Conservation (phyloP, 2,329 filamentous ascomycete species). For the Penicillium janthinellum region DNA sequence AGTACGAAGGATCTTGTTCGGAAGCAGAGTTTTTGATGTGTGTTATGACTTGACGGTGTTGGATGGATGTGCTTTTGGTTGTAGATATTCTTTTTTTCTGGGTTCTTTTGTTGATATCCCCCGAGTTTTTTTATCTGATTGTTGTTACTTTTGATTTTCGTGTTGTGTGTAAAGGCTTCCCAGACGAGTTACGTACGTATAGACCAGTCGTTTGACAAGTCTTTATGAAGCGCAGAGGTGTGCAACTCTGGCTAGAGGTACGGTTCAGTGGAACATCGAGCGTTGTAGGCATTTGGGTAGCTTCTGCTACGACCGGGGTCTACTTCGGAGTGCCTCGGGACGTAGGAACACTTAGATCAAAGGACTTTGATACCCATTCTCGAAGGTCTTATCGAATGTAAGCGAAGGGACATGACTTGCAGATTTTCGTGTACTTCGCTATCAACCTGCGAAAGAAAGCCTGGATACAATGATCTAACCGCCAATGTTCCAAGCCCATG, state of each 20-base stretch:
- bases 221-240: too few species aligned
- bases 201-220: too few species aligned
- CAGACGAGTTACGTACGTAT: too few species aligned
- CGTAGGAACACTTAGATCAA: too few species aligned
- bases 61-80: background rate
- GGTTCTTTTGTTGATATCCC: background rate
- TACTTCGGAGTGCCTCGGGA: too few species aligned
- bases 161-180: background rate
- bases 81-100: background rate
- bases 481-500: background rate
- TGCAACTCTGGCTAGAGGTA: too few species aligned
- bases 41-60: background rate
- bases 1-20: slow-evolving; percentile 29
- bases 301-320: too few species aligned
- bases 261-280: too few species aligned
- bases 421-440: background rate
- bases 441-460: background rate
- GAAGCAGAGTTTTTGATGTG: slow-evolving; percentile 18
- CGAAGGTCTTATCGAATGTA: background rate
- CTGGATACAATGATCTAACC: background rate
- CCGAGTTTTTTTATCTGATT: background rate
- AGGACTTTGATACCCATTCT: background rate
- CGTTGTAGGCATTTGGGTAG: too few species aligned
- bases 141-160: background rate
- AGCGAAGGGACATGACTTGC: too few species aligned